Evolutionary conservation across 2,329 filamentous ascomycete species (phyloP).

Genomic region (Aspergillus versicolor): DNA sequence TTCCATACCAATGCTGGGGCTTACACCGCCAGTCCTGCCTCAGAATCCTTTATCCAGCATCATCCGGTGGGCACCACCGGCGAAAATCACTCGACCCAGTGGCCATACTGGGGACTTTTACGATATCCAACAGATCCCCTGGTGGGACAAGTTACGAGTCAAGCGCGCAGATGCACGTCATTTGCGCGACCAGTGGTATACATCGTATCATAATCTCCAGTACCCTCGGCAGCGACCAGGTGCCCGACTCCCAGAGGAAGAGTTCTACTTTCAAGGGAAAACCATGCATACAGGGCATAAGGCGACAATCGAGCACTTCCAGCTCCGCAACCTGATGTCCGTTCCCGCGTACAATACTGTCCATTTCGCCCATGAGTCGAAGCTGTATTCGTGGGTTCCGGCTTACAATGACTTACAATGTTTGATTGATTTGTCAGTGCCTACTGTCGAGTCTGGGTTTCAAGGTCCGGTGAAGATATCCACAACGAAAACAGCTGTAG

Average conservation of each 20-base stretch:
- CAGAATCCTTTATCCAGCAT: slow-evolving; percentile 33
- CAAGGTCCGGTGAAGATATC: slow-evolving; percentile 49
- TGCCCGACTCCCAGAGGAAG: slow-evolving; percentile 37
- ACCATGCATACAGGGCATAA: slow-evolving; percentile 51
- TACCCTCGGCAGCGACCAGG: slow-evolving; percentile 27
- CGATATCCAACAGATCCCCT: slow-evolving; percentile 45
- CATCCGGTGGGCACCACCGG: slow-evolving; percentile 35
- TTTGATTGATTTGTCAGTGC: slow-evolving; percentile 51
- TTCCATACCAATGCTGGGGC: slow-evolving; percentile 22
- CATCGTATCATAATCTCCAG: slow-evolving; percentile 40
- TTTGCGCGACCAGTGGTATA: slow-evolving; percentile 43
- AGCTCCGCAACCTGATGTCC: slow-evolving; percentile 59
- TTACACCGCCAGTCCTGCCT: slow-evolving; percentile 18
- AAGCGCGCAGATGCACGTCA: slow-evolving; percentile 36
- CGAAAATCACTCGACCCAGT: slow-evolving; percentile 32
- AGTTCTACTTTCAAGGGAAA: slow-evolving; percentile 49
- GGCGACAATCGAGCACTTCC: slow-evolving; percentile 57
- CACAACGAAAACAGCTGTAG: slow-evolving; percentile 51
- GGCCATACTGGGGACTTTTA: slow-evolving; percentile 28
- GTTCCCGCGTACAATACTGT: slow-evolving; percentile 56
- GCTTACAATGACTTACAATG: slow-evolving; percentile 41
- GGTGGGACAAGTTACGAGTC: slow-evolving; percentile 37
- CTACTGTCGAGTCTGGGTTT: slow-evolving; percentile 37
- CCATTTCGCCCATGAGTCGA: slow-evolving; percentile 52
- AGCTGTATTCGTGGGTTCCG: slow-evolving; percentile 52